These are phyloP conservation scores for Macrolepiota fuliginosa DNA, from an alignment of 768 basidiomycete genomes.

Conservation along the genomic window DNA sequence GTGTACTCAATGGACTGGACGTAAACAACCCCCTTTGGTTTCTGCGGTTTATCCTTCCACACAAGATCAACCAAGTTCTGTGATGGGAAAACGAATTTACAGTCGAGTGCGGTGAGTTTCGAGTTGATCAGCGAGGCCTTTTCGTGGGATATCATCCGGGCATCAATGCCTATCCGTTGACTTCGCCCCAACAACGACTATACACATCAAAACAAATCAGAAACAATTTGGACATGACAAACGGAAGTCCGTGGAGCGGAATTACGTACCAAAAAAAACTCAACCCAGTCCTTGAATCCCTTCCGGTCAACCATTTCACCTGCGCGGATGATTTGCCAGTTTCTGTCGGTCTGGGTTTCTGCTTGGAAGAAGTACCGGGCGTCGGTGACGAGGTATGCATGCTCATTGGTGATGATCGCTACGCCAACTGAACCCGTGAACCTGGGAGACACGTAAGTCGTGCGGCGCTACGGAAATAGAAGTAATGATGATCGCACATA, in stretches of 20 bases:
- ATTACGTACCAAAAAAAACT: conserved; percentile 46
- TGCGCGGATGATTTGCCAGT: conserved; percentile 69
- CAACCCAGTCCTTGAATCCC: conserved; percentile 74
- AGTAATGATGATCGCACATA: conserved; percentile 31
- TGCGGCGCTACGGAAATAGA: neutral
- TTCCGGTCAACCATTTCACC: conserved; percentile 52
- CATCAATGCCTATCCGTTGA: conserved; percentile 76
- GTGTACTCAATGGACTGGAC: conserved; percentile 72
- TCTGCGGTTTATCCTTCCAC: conserved; percentile 76
- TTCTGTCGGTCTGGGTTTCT: conserved; percentile 59
- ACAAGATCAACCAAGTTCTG: conserved; percentile 82
- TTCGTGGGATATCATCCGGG: conserved; percentile 77
- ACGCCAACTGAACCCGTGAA: conserved; percentile 55
- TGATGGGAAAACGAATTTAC: conserved; percentile 76
- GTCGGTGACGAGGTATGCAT: conserved; percentile 76
- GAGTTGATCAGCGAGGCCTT: conserved; percentile 60
- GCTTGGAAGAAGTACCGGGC: conserved; percentile 87
- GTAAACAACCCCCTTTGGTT: conserved; percentile 63
- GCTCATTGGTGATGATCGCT: conserved; percentile 62
- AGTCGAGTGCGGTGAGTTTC: conserved; percentile 49
- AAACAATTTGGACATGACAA: neutral
- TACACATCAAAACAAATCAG: neutral
- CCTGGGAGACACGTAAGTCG: conserved; percentile 13
- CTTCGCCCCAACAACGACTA: conserved; percentile 36
- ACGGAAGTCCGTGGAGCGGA: neutral